Conservation (phyloP, 106 monocot species). For the Vanilla planifolia region DNA sequence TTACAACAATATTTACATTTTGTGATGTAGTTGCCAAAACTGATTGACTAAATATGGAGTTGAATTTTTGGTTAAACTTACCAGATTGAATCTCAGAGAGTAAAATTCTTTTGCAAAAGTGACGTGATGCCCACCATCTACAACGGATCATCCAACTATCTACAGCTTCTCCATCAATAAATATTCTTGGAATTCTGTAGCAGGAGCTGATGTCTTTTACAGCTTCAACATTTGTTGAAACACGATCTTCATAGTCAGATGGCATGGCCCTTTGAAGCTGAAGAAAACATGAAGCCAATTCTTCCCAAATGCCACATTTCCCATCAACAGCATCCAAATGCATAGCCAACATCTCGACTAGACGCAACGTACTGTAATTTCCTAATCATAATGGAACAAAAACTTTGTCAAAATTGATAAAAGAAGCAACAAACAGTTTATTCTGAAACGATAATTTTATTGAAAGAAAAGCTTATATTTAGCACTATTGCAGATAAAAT, state of each 20-base stretch:
- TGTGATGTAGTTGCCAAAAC: not conserved
- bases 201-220: not conserved
- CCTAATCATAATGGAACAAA: slow-evolving; percentile 23
- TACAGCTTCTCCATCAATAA: slow-evolving; percentile 16
- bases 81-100: slow-evolving; percentile 35
- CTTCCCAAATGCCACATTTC: slow-evolving; percentile 43
- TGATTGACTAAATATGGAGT: not conserved
- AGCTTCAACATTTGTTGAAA: slow-evolving; percentile 25
- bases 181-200: slow-evolving; percentile 18
- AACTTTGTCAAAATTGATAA: not conserved
- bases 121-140: slow-evolving; percentile 56
- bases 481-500: not conserved
- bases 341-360: slow-evolving; percentile 55
- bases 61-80: no score
- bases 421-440: not conserved
- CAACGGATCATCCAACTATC: slow-evolving; percentile 45
- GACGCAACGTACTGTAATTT: slow-evolving; percentile 29
- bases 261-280: slow-evolving; percentile 12
- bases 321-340: slow-evolving; percentile 58
- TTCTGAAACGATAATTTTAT: not conserved
- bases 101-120: slow-evolving; percentile 36
- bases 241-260: slow-evolving; percentile 37
- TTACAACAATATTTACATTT: not conserved
- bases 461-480: not conserved
- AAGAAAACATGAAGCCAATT: slow-evolving; percentile 52